These are phyloP conservation scores for Apiotrichum gamsii DNA, from an alignment of 1,284 basidiomycete species.

Conservation along the genomic window DNA sequence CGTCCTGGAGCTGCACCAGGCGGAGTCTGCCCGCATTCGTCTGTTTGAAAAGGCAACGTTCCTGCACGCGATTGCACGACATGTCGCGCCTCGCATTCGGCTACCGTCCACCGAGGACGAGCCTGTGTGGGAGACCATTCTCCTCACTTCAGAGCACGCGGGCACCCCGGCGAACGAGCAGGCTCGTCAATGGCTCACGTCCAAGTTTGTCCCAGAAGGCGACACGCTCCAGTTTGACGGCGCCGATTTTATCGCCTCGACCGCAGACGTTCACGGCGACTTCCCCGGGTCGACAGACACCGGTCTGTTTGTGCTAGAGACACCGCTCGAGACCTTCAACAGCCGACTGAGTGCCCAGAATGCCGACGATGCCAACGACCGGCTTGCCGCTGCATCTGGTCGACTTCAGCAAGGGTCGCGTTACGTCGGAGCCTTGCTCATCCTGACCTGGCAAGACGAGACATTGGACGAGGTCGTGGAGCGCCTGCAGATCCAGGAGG, in stretches of 20 bases:
- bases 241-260: constrained; percentile 16
- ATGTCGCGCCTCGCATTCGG: constrained; percentile 24
- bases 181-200: constrained; percentile 29
- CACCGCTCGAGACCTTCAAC: constrained; percentile 19
- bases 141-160: constrained; percentile 13
- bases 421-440: constrained; percentile 25
- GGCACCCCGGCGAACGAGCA: constrained; percentile 19
- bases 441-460: constrained; percentile 40
- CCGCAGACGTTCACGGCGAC: constrained; percentile 7
- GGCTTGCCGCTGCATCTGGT: constrained; percentile 22
- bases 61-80: constrained; percentile 25
- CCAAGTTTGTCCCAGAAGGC: constrained; percentile 25
- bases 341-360: constrained; percentile 11
- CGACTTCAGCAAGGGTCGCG: constrained; percentile 14
- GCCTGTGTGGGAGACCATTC: constrained; percentile 10
- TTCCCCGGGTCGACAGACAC: constrained; percentile 15
- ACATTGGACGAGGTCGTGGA: constrained; percentile 25
- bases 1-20: constrained; percentile 20
- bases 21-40: constrained; percentile 2
- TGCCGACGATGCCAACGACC: constrained; percentile 28
- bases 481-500: constrained; percentile 24
- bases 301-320: constrained; percentile 33
- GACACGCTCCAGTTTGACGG: constrained; percentile 14
- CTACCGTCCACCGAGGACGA: background rate
- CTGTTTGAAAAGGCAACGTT: constrained; percentile 29